phyloP scores from a whole-genome alignment of 2,329 filamentous ascomycete species.

The Beauveria rudraprayagi region DNA sequence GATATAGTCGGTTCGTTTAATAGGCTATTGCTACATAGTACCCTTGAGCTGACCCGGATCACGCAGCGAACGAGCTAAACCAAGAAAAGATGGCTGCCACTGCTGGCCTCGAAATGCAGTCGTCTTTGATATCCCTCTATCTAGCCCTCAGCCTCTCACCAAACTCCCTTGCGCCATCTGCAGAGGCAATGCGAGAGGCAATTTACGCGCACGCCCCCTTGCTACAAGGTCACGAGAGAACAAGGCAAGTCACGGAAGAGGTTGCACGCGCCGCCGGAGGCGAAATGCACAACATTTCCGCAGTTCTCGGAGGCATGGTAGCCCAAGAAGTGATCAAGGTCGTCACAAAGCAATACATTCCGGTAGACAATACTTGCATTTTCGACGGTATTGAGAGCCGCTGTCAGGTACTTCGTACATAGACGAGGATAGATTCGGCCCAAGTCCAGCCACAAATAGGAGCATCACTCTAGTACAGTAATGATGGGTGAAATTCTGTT shows the following conservation, averaged over 20 bases:
- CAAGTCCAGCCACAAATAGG: neutral
- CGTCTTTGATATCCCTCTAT: constrained; percentile 61
- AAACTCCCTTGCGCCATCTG: constrained; percentile 33
- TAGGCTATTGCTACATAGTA: neutral
- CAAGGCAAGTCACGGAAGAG: constrained; percentile 52
- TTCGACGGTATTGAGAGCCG: constrained; percentile 61
- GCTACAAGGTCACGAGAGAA: constrained; percentile 40
- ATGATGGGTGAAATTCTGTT: too few relatives aligned
- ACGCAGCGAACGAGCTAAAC: constrained; percentile 43
- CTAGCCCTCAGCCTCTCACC: constrained; percentile 53
- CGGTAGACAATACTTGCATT: constrained; percentile 62
- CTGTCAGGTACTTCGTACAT: constrained; percentile 50
- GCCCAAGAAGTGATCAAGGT: constrained; percentile 97
- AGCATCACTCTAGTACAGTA: neutral
- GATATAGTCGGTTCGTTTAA: constrained; percentile 45
- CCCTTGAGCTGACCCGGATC: neutral
- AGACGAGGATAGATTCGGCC: neutral
- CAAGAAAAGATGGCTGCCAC: constrained; percentile 46
- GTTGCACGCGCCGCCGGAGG: constrained; percentile 69
- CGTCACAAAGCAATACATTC: constrained; percentile 64
- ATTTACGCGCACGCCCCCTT: constrained; percentile 37
- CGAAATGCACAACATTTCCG: constrained; percentile 88
- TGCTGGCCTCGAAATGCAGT: constrained; percentile 37
- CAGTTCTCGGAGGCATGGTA: constrained; percentile 81
- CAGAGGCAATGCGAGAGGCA: constrained; percentile 45